A percentile compares a stretch with the other conserved stretches of the same genome.
Conservation (phyloP, 163 green algal genomes). For the Picocystis sp. region DNA sequence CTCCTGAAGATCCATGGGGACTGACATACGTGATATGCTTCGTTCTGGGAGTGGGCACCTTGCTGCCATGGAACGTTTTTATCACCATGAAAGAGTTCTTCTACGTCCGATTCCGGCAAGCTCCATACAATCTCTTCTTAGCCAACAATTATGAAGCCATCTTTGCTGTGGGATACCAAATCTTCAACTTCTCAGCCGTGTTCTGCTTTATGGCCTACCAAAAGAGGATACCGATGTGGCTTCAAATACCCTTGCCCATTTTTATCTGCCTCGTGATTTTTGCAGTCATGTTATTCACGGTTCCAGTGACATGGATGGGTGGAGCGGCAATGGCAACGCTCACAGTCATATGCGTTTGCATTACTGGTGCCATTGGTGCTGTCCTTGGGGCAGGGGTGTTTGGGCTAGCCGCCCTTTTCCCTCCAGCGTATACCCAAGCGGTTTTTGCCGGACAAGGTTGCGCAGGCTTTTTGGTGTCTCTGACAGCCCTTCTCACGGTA, state of each 20-base stretch:
- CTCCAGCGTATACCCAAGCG: slow-evolving; percentile 35
- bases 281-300: slow-evolving; percentile 27
- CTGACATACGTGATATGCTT: slow-evolving; percentile 39
- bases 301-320: slow-evolving; percentile 4
- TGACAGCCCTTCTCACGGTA: too few relatives aligned
- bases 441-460: slow-evolving; percentile 17
- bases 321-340: too few relatives aligned
- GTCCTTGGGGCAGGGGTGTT: slow-evolving; percentile 36
- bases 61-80: slow-evolving; percentile 53
- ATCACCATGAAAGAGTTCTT: slow-evolving; percentile 49
- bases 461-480: too few relatives aligned
- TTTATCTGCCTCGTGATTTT: slow-evolving; percentile 33
- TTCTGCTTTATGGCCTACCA: slow-evolving; percentile 29
- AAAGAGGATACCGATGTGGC: slow-evolving; percentile 25
- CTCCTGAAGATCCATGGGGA: slow-evolving; percentile 38
- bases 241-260: slow-evolving; percentile 36
- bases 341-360: too few relatives aligned
- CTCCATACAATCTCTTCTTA: slow-evolving; percentile 20
- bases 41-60: slow-evolving; percentile 37
- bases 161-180: slow-evolving; percentile 45
- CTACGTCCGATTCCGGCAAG: slow-evolving; percentile 33
- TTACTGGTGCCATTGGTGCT: too few relatives aligned
- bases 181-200: slow-evolving; percentile 30
- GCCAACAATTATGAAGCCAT: slow-evolving; percentile 39
- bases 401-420: slow-evolving; percentile 38